These are phyloP conservation scores for Hygrocybe punicea DNA, from an alignment of 768 basidiomycete species.

Conservation along the genomic window DNA sequence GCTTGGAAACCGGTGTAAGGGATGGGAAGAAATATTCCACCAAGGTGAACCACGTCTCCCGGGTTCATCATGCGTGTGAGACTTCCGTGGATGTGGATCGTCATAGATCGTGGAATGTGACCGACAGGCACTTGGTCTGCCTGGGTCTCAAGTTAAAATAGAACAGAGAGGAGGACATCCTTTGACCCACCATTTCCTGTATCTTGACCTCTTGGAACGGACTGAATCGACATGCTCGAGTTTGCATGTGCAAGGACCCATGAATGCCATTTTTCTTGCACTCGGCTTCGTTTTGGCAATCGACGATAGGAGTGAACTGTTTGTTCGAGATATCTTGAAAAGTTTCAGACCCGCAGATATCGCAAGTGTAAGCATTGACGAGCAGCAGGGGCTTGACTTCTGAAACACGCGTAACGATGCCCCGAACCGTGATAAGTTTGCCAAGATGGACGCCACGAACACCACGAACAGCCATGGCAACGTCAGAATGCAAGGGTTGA, in stretches of 20 bases:
- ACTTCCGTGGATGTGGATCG: constrained; percentile 87
- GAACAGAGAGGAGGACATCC: neutral
- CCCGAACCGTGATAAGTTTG: constrained; percentile 90
- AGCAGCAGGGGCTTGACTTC: constrained; percentile 97
- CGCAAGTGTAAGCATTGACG: constrained; percentile 98
- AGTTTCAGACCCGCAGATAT: constrained; percentile 95
- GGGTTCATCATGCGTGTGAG: constrained; percentile 90
- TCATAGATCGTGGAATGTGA: constrained; percentile 98
- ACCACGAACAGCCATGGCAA: constrained; percentile 85
- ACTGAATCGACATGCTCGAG: constrained; percentile 91
- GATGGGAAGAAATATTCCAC: constrained; percentile 96
- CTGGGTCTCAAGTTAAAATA: constrained; percentile 38
- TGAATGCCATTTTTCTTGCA: constrained; percentile 83
- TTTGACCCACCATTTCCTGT: constrained; percentile 85
- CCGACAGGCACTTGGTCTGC: constrained; percentile 99
- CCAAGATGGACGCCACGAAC: constrained; percentile 87
- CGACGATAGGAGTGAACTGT: constrained; percentile 82
- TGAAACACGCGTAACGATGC: constrained; percentile 97
- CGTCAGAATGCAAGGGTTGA: constrained; percentile 72
- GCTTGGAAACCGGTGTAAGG: constrained; percentile 98
- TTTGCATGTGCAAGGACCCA: constrained; percentile 98
- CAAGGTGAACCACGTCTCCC: constrained; percentile 91
- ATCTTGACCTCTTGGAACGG: constrained; percentile 99
- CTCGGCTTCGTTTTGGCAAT: constrained; percentile 82
- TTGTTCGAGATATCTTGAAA: constrained; percentile 96